Evolutionary conservation across 768 basidiomycete species (phyloP), one percentile per base, ranked within the genome.

Genomic region (Roridomyces roridus): DNA sequence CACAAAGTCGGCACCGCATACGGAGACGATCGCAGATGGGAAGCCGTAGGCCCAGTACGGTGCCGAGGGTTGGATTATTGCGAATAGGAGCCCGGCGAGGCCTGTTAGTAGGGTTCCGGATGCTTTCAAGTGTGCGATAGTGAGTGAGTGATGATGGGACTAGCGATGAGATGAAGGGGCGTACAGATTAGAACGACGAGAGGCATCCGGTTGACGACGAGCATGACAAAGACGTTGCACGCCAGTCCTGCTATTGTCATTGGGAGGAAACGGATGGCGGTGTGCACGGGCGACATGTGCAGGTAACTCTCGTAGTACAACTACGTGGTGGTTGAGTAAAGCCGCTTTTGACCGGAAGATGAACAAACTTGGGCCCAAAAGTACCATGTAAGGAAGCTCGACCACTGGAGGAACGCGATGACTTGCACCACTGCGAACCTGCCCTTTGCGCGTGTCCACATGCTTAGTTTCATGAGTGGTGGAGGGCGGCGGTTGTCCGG

Each of bases 21-120:
- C 91, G 20, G 82, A 72, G 41, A 88, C 54, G 36, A 84, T 71
- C 0, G 88, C 80, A 1, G 86, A 81, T 0, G 90, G 88, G 70
- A 93, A 93, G 6, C 84, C 85, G 55, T 79, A 88, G 1, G 87
- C 88, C 92, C 91, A 93, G 62, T 86, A 93, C 1, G 85, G 71
- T 7, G 74, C 74, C 0, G 69, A 58, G 0, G 87, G 81, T 23
- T 82, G 60, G 59, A 92, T 88, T 2, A 89, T 60, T 2, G 91
- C 91, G 63, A 92, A 89, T 4, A 92, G 72, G 9, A 92, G 71
- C 51, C 79, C 80, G 0, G 88, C 87, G 8, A 70, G 46, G 5
- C 78, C 77, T 0, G 91, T 91, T 28, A 86, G 66, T 6, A 81
- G 47, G 0, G 87, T 86, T 17, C 91, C 89, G 18, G 72, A 48